Base-by-base conservation (phyloP, 78 protist species). In the Dictyostelium citrinum region DNA sequence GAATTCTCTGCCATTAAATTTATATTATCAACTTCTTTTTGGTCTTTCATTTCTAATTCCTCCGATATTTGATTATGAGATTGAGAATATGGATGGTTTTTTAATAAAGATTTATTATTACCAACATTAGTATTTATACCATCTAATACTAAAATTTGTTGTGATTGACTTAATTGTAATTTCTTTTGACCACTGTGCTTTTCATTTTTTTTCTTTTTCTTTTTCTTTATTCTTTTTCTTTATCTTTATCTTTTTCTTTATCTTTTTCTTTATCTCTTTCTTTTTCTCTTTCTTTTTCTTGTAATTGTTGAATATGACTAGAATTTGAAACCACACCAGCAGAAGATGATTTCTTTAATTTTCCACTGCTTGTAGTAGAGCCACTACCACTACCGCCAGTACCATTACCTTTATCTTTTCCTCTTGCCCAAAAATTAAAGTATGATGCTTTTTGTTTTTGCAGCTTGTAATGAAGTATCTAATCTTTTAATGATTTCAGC, bases 1-100 rank as follows among this genome's bases (percentile, higher is more conserved):
- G 35, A 11, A 49, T 72, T 29, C 45, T 84, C 91, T 8, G 61
- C 91, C 37, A 76, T n/a, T n/a, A 22, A 31, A 29, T 60, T 41
- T 27, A 29, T 20, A 74, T 51, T 58, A 72, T 80, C 58, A 55
- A 29, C 14, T 74, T 80, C 82, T 74, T 74, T 16, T 31, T 31
- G 77, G 33, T 70, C 77, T 33, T n/a, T 70, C 77, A 70, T 70
- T 70, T 70, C 77, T 4, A 35, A 70, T 70, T 29, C 22, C 33
- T 70, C 77, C 1, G 68, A 75, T 20, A 43, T 5, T 27, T 79
- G 39, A 10, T 1, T 12, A 20, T 79, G 68, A 5, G 37, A 31
- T 20, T 43, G 72, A 12, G 60, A 51, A 22, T 35, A 10, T 74
- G 41, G 58, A 79, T 79, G 51, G 16, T 68, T 68, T 27, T 74